Conservation (phyloP, 2,329 filamentous ascomycete species). For the Venturia nashicola region DNA sequence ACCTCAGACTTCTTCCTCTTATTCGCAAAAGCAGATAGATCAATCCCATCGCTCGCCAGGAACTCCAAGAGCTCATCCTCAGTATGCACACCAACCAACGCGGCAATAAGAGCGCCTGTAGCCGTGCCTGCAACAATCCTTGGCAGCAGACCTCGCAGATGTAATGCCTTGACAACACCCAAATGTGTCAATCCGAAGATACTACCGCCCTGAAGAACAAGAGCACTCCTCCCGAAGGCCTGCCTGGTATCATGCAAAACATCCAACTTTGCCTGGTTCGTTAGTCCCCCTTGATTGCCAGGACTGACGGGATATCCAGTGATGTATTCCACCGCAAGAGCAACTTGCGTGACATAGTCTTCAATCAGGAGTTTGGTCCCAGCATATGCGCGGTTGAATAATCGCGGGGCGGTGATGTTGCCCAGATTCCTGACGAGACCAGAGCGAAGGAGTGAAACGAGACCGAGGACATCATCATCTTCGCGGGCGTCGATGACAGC, state of each 20-base stretch:
- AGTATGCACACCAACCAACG: conserved; percentile 75
- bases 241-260: conserved; percentile 78
- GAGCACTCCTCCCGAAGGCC: conserved; percentile 73
- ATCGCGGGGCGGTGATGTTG: conserved; percentile 68
- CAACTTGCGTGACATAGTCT: conserved; percentile 76
- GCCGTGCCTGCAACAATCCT: conserved; percentile 86
- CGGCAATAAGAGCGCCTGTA: conserved; percentile 80
- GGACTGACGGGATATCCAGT: conserved; percentile 50
- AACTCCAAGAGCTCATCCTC: conserved; percentile 72
- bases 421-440: conserved; percentile 73
- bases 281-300: conserved; percentile 37
- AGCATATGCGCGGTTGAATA: conserved; percentile 76
- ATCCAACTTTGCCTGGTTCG: conserved; percentile 70
- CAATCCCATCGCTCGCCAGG: conserved; percentile 66
- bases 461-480: conserved; percentile 57
- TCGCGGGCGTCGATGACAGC: conserved; percentile 58
- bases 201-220: conserved; percentile 80
- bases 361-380: conserved; percentile 87
- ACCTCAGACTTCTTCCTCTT: conserved; percentile 18
- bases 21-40: conserved; percentile 63
- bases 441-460: conserved; percentile 71
- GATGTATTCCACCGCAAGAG: conserved; percentile 69
- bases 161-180: conserved; percentile 79
- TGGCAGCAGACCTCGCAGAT: conserved; percentile 67
- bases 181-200: conserved; percentile 87